phyloP scores from a whole-genome alignment of 2,329 filamentous ascomycete species.

The Paramyrothecium sp. region DNA sequence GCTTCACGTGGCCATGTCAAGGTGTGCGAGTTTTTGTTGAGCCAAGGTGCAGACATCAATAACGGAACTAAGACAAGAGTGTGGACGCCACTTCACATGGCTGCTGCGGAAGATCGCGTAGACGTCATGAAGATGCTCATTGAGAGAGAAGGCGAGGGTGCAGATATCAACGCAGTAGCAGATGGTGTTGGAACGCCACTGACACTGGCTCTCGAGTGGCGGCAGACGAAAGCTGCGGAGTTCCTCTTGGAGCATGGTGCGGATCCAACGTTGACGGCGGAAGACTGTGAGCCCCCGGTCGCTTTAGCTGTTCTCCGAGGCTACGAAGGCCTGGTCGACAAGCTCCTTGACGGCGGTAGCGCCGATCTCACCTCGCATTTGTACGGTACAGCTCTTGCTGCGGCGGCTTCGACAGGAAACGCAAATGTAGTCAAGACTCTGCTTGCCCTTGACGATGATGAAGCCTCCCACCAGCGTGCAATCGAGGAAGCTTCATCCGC shows the following conservation, averaged over 20 bases:
- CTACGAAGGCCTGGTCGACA: conserved; percentile 8
- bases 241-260: conserved; percentile 7
- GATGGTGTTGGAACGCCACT: background rate
- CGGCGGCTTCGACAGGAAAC: conserved; percentile 9
- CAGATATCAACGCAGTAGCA: background rate
- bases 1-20: background rate
- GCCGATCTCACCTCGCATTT: conserved; percentile 4
- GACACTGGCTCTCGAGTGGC: background rate
- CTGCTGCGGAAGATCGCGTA: conserved; percentile 29
- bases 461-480: conserved; percentile 5
- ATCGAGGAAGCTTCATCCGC: conserved; percentile 6
- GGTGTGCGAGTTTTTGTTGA: background rate
- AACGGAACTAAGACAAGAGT: background rate
- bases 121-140: conserved; percentile 34
- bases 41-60: background rate
- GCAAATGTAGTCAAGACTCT: conserved; percentile 6
- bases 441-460: conserved; percentile 3
- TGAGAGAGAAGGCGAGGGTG: conserved; percentile 3
- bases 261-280: conserved; percentile 3
- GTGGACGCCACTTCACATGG: conserved; percentile 32
- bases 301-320: conserved; percentile 7
- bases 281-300: conserved; percentile 6
- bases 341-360: conserved; percentile 5
- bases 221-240: conserved; percentile 6
- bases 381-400: conserved; percentile 7